These are phyloP conservation scores for Tinospora cordifolia DNA, from an alignment of 164 flowering plant species.

Conservation along the genomic window DNA sequence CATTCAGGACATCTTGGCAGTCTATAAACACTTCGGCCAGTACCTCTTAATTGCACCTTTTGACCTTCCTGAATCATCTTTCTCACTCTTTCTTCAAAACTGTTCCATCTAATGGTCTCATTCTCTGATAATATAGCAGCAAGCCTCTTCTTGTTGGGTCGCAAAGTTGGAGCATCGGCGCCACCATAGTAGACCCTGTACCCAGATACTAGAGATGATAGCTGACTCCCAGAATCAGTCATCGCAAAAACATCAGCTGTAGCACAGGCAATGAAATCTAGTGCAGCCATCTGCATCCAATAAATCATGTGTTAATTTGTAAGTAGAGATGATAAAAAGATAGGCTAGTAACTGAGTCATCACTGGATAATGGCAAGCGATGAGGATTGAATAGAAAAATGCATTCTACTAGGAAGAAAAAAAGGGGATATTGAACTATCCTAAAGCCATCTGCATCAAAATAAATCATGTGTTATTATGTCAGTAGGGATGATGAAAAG, in stretches of 20 bases:
- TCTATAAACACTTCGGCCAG: conserved; percentile 76
- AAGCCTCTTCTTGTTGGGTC: conserved; percentile 83
- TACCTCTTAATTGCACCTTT: conserved; percentile 41
- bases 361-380: background rate
- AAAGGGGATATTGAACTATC: background rate
- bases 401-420: background rate
- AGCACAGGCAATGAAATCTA: conserved; percentile 94
- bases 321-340: background rate
- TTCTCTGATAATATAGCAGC: conserved; percentile 65
- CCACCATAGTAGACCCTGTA: conserved; percentile 70
- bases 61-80: conserved; percentile 87
- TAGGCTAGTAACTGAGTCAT: background rate
- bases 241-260: conserved; percentile 94
- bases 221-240: conserved; percentile 98
- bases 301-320: background rate
- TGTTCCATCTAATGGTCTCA: conserved; percentile 57
- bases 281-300: conserved; percentile 79
- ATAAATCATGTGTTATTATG: background rate
- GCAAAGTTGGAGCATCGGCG: conserved; percentile 66
- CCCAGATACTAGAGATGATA: conserved; percentile 88
- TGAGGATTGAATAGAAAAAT: background rate
- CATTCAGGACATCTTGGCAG: conserved; percentile 81
- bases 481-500: background rate
- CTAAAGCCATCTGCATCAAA: background rate
- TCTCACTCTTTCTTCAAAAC: conserved; percentile 52